Base-by-base conservation (phyloP, 208 protist genomes). In the Leishmania tropica region DNA sequence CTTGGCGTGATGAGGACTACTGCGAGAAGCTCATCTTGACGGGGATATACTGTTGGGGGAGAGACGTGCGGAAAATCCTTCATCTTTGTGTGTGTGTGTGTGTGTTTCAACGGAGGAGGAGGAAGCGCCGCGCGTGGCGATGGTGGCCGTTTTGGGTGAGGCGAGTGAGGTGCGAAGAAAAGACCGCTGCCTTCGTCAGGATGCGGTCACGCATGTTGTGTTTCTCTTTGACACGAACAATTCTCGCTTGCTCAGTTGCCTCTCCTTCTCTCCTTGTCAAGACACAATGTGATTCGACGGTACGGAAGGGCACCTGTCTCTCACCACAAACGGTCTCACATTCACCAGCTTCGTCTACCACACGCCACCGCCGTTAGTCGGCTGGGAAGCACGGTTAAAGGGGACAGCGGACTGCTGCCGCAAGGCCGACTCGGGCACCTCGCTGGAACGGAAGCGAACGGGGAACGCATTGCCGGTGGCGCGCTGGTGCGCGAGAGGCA, bases 331-430 rank as follows among this genome's bases (percentile, higher is more conserved):
- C 35, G 31, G 35, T 47, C 31, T 51, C 74, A 47, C 74, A 47
- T 10, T 51, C 48, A 35, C 58, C 6, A 15, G 7, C 72, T 56
- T 48, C 3, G 54, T 21, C 82, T 90, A 93, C 89, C 89, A 93
- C 19, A 93, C 85, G 40, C 82, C 87, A 58, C 83, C 83, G 71
- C 81, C 73, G 70, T 87, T 93, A 17, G 85, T 85, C 65, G 24
- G 35, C 74, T 81, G 75, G 24, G 83, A 68, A 24, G 85, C 71
- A 42, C 87, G 87, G 75, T 84, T 89, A 58, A 90, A 88, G 2
- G 87, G 80, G 10, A 48, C 80, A 17, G 73, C 31, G 17, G 77
- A 31, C 53, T 78, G 80, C 81, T 84, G 84, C 10, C 80, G 81
- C 62, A 87, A 68, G 13, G 81, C 68, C 24, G 74, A 56, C 40